phyloP scores from a whole-genome alignment of 2,329 filamentous ascomycete species.

The Metarhizium rileyi region DNA sequence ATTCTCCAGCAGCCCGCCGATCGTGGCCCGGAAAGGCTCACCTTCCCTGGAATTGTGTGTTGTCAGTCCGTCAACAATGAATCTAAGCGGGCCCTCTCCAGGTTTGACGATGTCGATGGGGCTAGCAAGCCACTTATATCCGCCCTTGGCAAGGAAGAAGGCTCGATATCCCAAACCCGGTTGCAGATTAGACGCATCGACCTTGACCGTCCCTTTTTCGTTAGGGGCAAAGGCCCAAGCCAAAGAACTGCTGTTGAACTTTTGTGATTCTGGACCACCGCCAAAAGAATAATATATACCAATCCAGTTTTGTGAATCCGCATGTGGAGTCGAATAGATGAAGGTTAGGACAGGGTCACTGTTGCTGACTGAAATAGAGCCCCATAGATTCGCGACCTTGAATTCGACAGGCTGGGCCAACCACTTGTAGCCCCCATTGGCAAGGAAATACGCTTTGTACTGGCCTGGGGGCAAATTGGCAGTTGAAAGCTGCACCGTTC shows the following conservation, averaged over 20 bases:
- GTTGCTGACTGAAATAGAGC: conserved; percentile 6
- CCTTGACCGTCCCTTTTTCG: conserved; percentile 16
- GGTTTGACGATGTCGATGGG: conserved; percentile 21
- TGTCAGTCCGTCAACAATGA: conserved; percentile 20
- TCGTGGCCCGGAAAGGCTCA: conserved; percentile 20
- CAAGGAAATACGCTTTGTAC: conserved; percentile 26
- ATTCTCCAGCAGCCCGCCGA: conserved; percentile 24
- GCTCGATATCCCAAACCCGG: conserved; percentile 23
- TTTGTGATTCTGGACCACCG: conserved; percentile 25
- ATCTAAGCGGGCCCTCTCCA: conserved; percentile 14
- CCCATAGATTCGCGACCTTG: conserved; percentile 10
- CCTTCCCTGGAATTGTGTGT: conserved; percentile 27
- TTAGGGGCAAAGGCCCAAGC: conserved; percentile 24
- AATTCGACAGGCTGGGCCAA: conserved; percentile 23
- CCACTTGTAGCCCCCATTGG: conserved; percentile 22
- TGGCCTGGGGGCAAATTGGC: conserved; percentile 15
- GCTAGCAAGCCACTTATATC: conserved; percentile 26
- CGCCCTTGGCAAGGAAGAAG: conserved; percentile 25
- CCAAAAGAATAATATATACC: conserved; percentile 23
- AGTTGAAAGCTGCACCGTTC: conserved; percentile 15
- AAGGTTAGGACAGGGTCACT: conserved; percentile 21
- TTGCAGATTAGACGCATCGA: conserved; percentile 16
- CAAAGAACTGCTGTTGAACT: conserved; percentile 18
- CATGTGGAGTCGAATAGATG: conserved; percentile 20
- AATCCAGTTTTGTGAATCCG: conserved; percentile 27